A percentile compares a stretch with the other conserved stretches of the same genome.
Evolutionary conservation across 2,329 filamentous ascomycete species (phyloP).

Genomic region (Curvularia verruculosa): DNA sequence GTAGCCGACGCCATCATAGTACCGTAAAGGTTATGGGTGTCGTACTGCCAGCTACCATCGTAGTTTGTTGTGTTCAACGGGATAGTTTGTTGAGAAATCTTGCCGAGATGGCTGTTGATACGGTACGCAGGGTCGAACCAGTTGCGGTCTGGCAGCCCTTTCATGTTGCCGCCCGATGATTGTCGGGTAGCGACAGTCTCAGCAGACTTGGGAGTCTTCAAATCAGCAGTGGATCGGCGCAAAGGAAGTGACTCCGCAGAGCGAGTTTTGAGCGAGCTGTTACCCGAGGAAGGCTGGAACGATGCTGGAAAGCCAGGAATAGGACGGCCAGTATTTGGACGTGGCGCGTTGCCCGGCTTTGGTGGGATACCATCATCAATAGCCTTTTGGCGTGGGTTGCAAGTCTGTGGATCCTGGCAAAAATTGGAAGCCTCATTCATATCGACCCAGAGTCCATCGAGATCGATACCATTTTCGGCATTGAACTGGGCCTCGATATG

Average conservation of each 20-base stretch:
- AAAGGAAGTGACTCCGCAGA: neutral
- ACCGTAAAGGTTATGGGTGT: constrained; percentile 79
- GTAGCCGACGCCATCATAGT: constrained; percentile 74
- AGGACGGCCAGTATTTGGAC: constrained; percentile 64
- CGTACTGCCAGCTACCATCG: constrained; percentile 71
- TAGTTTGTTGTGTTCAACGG: constrained; percentile 71
- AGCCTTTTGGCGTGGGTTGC: constrained; percentile 48
- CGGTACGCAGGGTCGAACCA: constrained; percentile 68
- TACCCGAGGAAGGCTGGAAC: constrained; percentile 64
- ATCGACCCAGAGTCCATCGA: constrained; percentile 72
- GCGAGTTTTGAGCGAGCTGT: constrained; percentile 13
- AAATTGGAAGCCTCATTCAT: constrained; percentile 52
- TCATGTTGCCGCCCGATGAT: constrained; percentile 47
- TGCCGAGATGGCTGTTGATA: constrained; percentile 66
- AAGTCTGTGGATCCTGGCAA: constrained; percentile 53
- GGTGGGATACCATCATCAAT: constrained; percentile 61
- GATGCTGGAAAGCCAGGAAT: constrained; percentile 72
- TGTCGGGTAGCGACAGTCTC: constrained; percentile 16
- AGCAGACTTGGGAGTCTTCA: constrained; percentile 1
- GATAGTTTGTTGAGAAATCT: constrained; percentile 58
- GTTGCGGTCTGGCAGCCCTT: constrained; percentile 67
- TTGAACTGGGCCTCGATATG: constrained; percentile 72
- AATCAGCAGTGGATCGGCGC: neutral
- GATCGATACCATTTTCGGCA: constrained; percentile 68
- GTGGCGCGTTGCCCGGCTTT: constrained; percentile 58